Conservation (phyloP, 2,329 filamentous ascomycete species). For the Dothideomycetes sp. region DNA sequence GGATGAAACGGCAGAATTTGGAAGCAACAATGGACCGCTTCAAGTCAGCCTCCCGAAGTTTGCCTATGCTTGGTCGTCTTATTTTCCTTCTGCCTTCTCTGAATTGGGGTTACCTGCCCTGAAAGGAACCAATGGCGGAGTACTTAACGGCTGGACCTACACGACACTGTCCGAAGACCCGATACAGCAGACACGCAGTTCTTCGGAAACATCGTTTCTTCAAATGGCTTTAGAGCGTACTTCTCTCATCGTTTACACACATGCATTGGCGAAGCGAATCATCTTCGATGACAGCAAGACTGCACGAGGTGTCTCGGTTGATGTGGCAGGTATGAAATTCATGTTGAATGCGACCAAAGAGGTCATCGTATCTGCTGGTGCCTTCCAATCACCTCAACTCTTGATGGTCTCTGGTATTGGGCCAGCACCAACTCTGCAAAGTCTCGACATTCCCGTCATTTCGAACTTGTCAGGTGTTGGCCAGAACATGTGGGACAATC, state of each 20-base stretch:
- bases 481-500: constrained; percentile 24
- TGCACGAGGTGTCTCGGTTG: constrained; percentile 22
- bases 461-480: constrained; percentile 23
- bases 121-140: constrained; percentile 22
- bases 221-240: constrained; percentile 18
- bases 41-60: constrained; percentile 21
- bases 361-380: constrained; percentile 24
- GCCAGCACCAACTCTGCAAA: background rate
- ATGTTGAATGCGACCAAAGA: constrained; percentile 26
- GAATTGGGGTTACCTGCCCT: constrained; percentile 21
- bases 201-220: constrained; percentile 24
- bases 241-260: constrained; percentile 26
- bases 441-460: constrained; percentile 14
- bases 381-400: constrained; percentile 15
- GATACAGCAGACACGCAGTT: constrained; percentile 16
- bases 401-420: constrained; percentile 15
- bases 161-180: constrained; percentile 22
- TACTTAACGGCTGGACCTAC: constrained; percentile 16
- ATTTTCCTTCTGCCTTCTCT: constrained; percentile 20
- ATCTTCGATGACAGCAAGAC: constrained; percentile 14
- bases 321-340: constrained; percentile 19
- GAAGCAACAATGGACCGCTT: constrained; percentile 20
- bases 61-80: constrained; percentile 22
- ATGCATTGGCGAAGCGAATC: constrained; percentile 23
- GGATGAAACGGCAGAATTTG: constrained; percentile 16